phyloP scores from a whole-genome alignment of 2,329 filamentous ascomycete species.

The Dactylonectria estremocensis region DNA sequence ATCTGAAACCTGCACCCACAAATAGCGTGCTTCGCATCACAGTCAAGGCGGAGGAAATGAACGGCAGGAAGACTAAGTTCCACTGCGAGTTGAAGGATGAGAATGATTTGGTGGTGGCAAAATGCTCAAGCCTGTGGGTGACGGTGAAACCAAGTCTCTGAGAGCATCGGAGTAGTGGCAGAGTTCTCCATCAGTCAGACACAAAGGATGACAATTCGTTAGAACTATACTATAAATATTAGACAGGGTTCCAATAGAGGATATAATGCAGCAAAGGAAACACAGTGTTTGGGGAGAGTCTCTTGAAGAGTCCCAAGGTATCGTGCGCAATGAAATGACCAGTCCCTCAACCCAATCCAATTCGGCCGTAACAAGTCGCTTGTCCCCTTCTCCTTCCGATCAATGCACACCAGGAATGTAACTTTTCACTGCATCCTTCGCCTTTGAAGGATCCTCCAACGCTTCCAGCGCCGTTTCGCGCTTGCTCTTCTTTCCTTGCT shows the following conservation, averaged over 20 bases:
- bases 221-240: slow-evolving; percentile 25
- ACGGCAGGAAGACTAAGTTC: slow-evolving; percentile 54
- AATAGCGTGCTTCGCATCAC: slow-evolving; percentile 51
- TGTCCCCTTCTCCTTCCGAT: slow-evolving; percentile 35
- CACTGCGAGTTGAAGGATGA: slow-evolving; percentile 50
- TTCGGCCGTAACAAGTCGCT: slow-evolving; percentile 36
- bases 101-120: slow-evolving; percentile 50
- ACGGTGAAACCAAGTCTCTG: slow-evolving; percentile 51
- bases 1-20: slow-evolving; percentile 51
- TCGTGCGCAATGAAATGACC: slow-evolving; percentile 35
- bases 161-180: slow-evolving; percentile 2
- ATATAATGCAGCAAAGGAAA: slow-evolving; percentile 15
- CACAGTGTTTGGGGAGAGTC: background rate
- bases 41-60: slow-evolving; percentile 50
- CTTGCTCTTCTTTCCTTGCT: slow-evolving; percentile 63
- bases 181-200: background rate
- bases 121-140: slow-evolving; percentile 53
- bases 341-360: slow-evolving; percentile 23
- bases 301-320: slow-evolving; percentile 37
- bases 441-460: slow-evolving; percentile 64
- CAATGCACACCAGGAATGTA: slow-evolving; percentile 45
- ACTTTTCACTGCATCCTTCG: slow-evolving; percentile 57
- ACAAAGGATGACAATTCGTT: background rate
- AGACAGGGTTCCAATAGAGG: slow-evolving; percentile 1
- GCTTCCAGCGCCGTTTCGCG: slow-evolving; percentile 67